Conservation (phyloP, 192 early-diverging fungal genomes). For the Ambispora gerdemannii region DNA sequence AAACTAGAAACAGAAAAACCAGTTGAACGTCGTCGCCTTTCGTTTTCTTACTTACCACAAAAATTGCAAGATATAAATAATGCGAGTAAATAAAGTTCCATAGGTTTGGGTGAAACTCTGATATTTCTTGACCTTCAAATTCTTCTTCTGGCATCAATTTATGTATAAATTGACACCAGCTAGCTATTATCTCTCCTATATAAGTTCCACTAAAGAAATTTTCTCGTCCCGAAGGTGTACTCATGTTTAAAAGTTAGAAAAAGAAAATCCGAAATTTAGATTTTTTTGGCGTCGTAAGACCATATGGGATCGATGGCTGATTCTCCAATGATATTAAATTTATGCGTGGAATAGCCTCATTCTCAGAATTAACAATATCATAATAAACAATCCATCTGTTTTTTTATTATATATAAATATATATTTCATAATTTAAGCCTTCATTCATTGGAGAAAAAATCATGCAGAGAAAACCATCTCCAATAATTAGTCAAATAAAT, state of each 20-base stretch:
- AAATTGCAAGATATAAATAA: constrained; percentile 25
- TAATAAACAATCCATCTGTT: too few species aligned
- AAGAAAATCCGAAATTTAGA: too few species aligned
- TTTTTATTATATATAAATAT: too few species aligned
- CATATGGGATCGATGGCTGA: too few species aligned
- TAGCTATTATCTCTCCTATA: neutral
- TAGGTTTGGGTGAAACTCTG: constrained; percentile 24
- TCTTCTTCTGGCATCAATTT: neutral
- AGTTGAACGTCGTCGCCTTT: neutral
- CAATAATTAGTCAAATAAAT: too few species aligned
- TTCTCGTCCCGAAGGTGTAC: neutral
- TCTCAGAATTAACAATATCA: too few species aligned
- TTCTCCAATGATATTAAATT: neutral
- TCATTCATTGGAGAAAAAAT: too few species aligned
- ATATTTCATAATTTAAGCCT: too few species aligned
- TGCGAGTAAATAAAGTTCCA: constrained; percentile 29
- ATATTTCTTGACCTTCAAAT: constrained; percentile 4
- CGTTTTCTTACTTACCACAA: constrained; percentile 7
- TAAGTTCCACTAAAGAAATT: neutral
- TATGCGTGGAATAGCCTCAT: too few species aligned
- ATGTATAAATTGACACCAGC: neutral
- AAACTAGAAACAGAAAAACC: neutral
- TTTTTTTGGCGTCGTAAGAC: too few species aligned
- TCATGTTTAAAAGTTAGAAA: neutral
- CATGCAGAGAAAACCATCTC: too few species aligned